phyloP scores from a whole-genome alignment of 257 asterid genomes.

The Nicotiana noctiflora region DNA sequence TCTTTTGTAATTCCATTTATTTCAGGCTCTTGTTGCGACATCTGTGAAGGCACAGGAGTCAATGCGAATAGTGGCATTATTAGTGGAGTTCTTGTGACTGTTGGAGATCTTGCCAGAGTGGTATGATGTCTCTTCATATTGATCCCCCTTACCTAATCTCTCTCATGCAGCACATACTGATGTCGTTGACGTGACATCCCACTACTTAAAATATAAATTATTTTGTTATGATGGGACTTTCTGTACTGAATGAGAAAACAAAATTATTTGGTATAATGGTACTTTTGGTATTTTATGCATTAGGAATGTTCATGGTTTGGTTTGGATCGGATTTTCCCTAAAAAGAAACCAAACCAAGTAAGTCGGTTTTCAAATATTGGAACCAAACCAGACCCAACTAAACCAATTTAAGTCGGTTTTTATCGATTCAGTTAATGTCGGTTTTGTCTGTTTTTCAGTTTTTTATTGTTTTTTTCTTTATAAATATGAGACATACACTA shows the following conservation, averaged over 20 bases:
- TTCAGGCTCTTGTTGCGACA: constrained; percentile 93
- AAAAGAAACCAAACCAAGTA: too few species aligned
- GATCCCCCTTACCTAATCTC: background rate
- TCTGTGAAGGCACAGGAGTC: constrained; percentile 88
- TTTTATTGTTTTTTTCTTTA: too few species aligned
- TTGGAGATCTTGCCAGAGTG: constrained; percentile 99
- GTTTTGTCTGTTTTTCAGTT: too few species aligned
- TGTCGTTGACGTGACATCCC: background rate
- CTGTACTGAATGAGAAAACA: background rate
- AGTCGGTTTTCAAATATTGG: too few species aligned
- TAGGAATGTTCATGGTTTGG: too few species aligned
- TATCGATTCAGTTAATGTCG: too few species aligned
- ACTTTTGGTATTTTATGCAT: background rate
- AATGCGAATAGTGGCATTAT: constrained; percentile 90
- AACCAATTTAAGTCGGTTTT: too few species aligned
- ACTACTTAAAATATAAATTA: background rate
- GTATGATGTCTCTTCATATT: constrained; percentile 41
- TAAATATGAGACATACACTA: too few species aligned
- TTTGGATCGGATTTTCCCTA: too few species aligned
- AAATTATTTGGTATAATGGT: background rate
- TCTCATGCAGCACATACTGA: background rate
- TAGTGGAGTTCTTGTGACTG: constrained; percentile 95
- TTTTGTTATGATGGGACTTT: background rate
- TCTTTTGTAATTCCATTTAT: constrained; percentile 14
- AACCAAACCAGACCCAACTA: too few species aligned